These are phyloP conservation scores for Jamesozyma piceae DNA, from an alignment of 805 yeast species.

Conservation along the genomic window DNA sequence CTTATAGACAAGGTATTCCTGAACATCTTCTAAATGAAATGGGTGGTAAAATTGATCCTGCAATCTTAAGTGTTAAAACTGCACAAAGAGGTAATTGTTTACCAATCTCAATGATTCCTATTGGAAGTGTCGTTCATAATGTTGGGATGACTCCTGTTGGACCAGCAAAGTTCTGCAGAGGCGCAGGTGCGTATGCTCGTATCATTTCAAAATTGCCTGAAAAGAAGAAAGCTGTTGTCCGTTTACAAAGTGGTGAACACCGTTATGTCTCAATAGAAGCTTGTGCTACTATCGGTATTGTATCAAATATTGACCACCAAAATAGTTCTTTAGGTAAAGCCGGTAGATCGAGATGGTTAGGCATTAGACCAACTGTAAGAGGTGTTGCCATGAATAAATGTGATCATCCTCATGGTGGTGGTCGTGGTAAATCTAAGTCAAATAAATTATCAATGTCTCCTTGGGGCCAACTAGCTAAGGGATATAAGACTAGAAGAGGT, in stretches of 20 bases:
- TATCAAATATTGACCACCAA: constrained; percentile 88
- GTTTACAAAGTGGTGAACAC: constrained; percentile 86
- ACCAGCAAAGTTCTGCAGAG: constrained; percentile 78
- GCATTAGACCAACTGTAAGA: constrained; percentile 90
- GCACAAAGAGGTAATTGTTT: constrained; percentile 91
- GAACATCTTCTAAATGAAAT: constrained; percentile 61
- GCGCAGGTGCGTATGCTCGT: constrained; percentile 94
- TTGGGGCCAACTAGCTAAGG: constrained; percentile 91
- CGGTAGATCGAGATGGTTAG: constrained; percentile 86
- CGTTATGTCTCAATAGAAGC: constrained; percentile 79
- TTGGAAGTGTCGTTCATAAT: constrained; percentile 83
- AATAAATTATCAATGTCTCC: constrained; percentile 89
- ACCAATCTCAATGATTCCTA: constrained; percentile 88
- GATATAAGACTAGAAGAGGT: constrained; percentile 89
- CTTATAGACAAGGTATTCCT: constrained; percentile 85
- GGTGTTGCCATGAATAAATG: constrained; percentile 97
- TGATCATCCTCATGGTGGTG: constrained; percentile 99
- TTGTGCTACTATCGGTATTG: constrained; percentile 89
- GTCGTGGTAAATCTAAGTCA: constrained; percentile 97
- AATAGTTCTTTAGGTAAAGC: constrained; percentile 90
- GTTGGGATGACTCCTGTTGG: constrained; percentile 72
- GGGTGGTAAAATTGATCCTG: constrained; percentile 91
- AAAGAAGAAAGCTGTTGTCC: constrained; percentile 61
- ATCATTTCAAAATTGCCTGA: constrained; percentile 69
- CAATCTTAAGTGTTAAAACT: constrained; percentile 74